Evolutionary conservation across 305 asterid species (phyloP), one percentile per base, ranked within the genome.

Genomic region (Plantago rigida): DNA sequence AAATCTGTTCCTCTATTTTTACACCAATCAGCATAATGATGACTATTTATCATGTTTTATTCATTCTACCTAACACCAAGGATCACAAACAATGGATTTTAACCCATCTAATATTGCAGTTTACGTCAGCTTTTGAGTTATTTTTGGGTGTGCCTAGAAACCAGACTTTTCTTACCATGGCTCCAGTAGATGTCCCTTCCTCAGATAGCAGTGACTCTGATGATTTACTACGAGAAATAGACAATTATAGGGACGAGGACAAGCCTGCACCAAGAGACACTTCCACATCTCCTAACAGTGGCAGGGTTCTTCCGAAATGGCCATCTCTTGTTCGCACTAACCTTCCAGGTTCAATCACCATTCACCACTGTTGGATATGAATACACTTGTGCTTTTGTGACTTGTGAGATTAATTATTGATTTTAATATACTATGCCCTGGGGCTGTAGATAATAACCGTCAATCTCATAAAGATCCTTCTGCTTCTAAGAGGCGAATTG

Each of bases 171-270:
- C 67, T 55, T 47, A 69, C 68, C 69, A 78, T 82, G 84, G 84
- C 69, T 74, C 62, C 80, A 51, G 62, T 91, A 60, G 87, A 78
- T 58, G 81, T 90, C 76, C 81, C 87, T 75, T 90, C 97, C 1
- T 64, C 95, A 26, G 97, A 90, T 31, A 31, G 39, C 4, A 31
- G 39, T 31, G 39, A 5, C 53, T 72, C 78, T 22, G 26, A 22
- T 73, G 97, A 90, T 73, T 83, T 91, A 8, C 78, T 83, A 11
- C 76, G 84, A 64, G 96, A 77, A 66, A 88, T 90, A 65, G 96
- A 87, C 46, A 76, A 81, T 61, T 91, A 91, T 49, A 68, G 41
- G 48, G 83, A 70, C 1, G 39, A 31, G 39, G 39, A 31, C 6
- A 31, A 31, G 29, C 85, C 94, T 39, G 94, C 95, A 56, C 44